Evolutionary conservation across 164 flowering plant species (phyloP).

Genomic region (Vitis amurensis): DNA sequence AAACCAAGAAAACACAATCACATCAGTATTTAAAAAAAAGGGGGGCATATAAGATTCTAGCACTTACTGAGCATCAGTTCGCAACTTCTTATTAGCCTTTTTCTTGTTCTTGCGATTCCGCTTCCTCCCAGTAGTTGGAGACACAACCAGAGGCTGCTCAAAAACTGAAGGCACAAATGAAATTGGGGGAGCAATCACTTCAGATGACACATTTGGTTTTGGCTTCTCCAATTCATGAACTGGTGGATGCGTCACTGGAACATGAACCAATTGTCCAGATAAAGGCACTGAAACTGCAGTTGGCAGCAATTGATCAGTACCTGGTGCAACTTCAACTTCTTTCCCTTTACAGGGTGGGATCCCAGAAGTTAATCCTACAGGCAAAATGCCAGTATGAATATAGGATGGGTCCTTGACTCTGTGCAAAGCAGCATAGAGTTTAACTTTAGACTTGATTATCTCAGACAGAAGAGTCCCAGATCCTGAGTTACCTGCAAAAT

Average conservation of each 20-base stretch:
- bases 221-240: conserved; percentile 18
- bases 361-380: not conserved
- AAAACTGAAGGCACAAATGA: conserved; percentile 12
- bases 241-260: not conserved
- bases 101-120: conserved; percentile 26
- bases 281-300: conserved; percentile 8
- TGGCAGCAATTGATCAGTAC: not conserved
- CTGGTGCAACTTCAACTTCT: not conserved
- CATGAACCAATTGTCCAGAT: conserved; percentile 4
- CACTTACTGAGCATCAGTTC: conserved; percentile 18
- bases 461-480: conserved; percentile 26
- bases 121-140: conserved; percentile 15
- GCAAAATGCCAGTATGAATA: not conserved
- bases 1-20: not conserved
- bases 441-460: conserved; percentile 48
- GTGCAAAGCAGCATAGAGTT: conserved; percentile 34
- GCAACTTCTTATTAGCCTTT: conserved; percentile 17
- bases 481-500: conserved; percentile 31
- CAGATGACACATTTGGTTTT: conserved; percentile 10
- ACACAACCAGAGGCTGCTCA: not conserved
- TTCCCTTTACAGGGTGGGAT: conserved; percentile 4
- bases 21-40: not conserved
- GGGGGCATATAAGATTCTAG: not conserved
- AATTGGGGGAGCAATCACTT: conserved; percentile 9
- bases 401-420: conserved; percentile 15